Evolutionary conservation across 192 early-diverging fungal genomes (phyloP).

Genomic region (Piromyces sp.): DNA sequence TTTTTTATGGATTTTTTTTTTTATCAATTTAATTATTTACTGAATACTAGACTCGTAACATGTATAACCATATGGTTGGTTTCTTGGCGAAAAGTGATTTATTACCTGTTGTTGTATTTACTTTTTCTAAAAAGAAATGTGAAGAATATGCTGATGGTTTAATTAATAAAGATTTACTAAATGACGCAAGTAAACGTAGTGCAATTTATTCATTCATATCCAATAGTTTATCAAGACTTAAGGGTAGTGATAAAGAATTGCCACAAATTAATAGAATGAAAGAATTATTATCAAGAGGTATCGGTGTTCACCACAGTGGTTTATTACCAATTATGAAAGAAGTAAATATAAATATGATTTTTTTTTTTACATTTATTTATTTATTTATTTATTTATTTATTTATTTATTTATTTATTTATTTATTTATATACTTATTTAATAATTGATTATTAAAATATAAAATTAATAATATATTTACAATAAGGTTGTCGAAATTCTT

Average conservation of each 20-base stretch:
- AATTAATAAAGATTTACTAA: constrained; percentile 63
- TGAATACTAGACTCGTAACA: constrained; percentile 56
- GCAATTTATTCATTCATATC: constrained; percentile 80
- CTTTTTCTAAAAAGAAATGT: constrained; percentile 88
- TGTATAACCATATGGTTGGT: constrained; percentile 62
- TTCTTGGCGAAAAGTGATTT: constrained; percentile 55
- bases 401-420: too few relatives aligned
- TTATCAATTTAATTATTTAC: too few relatives aligned
- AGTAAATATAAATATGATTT: constrained; percentile 18
- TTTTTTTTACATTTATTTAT: too few relatives aligned
- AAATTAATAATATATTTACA: background rate
- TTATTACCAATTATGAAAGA: constrained; percentile 95
- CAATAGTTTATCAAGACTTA: constrained; percentile 56
- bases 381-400: too few relatives aligned
- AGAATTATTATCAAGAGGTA: constrained; percentile 70
- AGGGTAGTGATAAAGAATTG: constrained; percentile 57
- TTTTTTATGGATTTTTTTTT: too few relatives aligned
- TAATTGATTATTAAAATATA: too few relatives aligned
- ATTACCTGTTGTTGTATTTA: constrained; percentile 80
- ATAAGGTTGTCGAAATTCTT: constrained; percentile 79
- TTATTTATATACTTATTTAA: too few relatives aligned
- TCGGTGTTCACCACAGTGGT: constrained; percentile 94
- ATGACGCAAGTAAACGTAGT: constrained; percentile 55
- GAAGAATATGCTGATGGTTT: constrained; percentile 72
- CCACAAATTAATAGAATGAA: constrained; percentile 77